Conservation (phyloP, 257 asterid species). For the Prunella vulgaris region DNA sequence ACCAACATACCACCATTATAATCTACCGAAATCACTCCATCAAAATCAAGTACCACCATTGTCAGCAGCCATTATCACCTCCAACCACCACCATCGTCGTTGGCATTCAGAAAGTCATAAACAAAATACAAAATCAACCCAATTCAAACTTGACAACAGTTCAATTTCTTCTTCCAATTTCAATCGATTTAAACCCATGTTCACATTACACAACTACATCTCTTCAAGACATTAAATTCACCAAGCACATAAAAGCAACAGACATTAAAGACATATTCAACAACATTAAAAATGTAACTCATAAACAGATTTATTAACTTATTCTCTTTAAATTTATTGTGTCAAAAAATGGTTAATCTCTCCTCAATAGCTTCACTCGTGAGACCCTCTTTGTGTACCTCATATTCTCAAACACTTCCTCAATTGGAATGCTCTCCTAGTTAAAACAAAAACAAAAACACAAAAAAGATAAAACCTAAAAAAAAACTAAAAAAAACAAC, state of each 20-base stretch:
- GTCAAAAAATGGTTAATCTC: slow-evolving; percentile 85
- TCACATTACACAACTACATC: slow-evolving; percentile 8
- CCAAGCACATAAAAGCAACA: neutral
- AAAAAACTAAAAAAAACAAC: slow-evolving; percentile 13
- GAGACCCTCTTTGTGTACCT: slow-evolving; percentile 95
- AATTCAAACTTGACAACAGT: too few species aligned
- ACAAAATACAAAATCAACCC: too few species aligned
- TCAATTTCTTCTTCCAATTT: too few species aligned
- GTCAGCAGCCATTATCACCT: too few species aligned
- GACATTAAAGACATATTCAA: neutral
- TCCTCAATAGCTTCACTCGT: slow-evolving; percentile 71
- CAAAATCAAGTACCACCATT: too few species aligned
- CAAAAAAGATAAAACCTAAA: slow-evolving; percentile 8
- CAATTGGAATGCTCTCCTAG: slow-evolving; percentile 94
- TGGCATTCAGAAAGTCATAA: too few species aligned
- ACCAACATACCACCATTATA: too few species aligned
- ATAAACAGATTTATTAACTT: slow-evolving; percentile 40
- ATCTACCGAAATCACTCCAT: too few species aligned
- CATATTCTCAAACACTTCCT: slow-evolving; percentile 92
- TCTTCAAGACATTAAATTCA: slow-evolving; percentile 16
- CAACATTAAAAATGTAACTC: slow-evolving; percentile 13
- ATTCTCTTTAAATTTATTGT: slow-evolving; percentile 97
- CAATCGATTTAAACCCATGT: too few species aligned
- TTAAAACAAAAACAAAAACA: slow-evolving; percentile 9
- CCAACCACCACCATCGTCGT: too few species aligned